Evolutionary conservation across 1,139 yeast genomes (phyloP), one percentile per base, ranked within the genome.

Genomic region (Nakaseomyces kungkrabaensis): DNA sequence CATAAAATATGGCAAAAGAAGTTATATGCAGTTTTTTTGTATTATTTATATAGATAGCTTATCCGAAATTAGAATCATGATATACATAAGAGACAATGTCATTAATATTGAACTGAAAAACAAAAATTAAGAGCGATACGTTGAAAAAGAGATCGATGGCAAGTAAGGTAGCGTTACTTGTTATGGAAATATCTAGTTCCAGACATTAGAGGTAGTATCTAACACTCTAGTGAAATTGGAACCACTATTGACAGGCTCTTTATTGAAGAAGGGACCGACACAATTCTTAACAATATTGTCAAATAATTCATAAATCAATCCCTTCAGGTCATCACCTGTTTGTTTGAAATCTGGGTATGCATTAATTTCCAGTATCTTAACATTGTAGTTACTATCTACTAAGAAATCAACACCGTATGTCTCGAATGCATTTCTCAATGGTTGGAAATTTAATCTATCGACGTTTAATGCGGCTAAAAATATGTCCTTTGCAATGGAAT

Each of bases 291-390:
- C 74, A 4, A 77, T 75, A 13, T 73, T 71, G 37, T 73, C 77
- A 58, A 84, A 82, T 45, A 85, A 69, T 42, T 74, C 80, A 57
- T 73, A 72, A 32, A 92, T 86, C 29, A 90, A 61, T 1, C 61
- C 71, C 61, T 84, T 85, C 59, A 92, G 72, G 5, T 77, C 82
- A 22, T 71, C 77, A 10, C 98, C 98, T 0, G 97, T 92, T 68
- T 92, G 98, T 63, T 89, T 89, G 69, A 92, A 92, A 64, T 92
- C 98, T 0, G 98, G 98, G 63, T 85, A 92, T 8, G 97, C 84
- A 63, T 92, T 92, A 45, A 89, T 87, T 66, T 92, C 98, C 38
- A 92, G 70, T 42, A 92, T 66, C 45, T 73, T 73, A 3, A 85
- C 92, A 8, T 72, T 62, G 32, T 67, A 65, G 42, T 79, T 72